Base-by-base conservation (phyloP, 306 rosid genomes). In the Rubus idaeus region DNA sequence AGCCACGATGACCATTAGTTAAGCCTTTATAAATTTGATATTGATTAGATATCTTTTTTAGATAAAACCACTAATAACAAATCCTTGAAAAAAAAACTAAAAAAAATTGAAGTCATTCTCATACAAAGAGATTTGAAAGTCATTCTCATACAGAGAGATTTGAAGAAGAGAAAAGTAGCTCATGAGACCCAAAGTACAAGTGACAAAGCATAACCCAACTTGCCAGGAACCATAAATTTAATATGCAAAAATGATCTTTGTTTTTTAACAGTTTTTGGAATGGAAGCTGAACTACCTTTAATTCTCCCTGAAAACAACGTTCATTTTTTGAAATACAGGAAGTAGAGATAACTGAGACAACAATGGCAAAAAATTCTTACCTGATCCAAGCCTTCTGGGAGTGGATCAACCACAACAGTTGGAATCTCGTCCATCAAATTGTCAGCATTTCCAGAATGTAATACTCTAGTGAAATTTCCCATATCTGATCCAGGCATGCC, bases 371-470 rank as follows among this genome's bases (percentile, higher is more conserved):
- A 75, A 56, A 37, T 61, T 37, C 87, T 86, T 85, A 94, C 98
- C 90, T 86, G 77, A 83, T 94, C 98, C 86, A 94, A 83, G 77
- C 97, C 98, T 57, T 86, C 92, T 0, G 98, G 98, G 81, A 93
- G 93, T 40, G 98, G 98, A 87, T 90, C 96, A 79, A 90, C 98
- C 56, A 91, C 89, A 78, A 86, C 91, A 68, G 88, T 87, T 17
- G 98, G 97, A 81, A 94, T 91, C 85, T 94, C 96, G 55, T 86
- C 81, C 94, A 90, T 91, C 83, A 94, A 82, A 77, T 81, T 91
- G 73, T 94, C 98, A 0, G 82, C 73, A 78, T 45, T 76, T 52
- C 98, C 98, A 0, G 98, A 90, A 85, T 94, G 97, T 86, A 94
- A 68, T 68, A 94, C 79, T 0, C 98, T 79, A 3, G 98, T 94